Base-by-base conservation (phyloP, 1,284 basidiomycete species). In the Baeospora myosura region DNA sequence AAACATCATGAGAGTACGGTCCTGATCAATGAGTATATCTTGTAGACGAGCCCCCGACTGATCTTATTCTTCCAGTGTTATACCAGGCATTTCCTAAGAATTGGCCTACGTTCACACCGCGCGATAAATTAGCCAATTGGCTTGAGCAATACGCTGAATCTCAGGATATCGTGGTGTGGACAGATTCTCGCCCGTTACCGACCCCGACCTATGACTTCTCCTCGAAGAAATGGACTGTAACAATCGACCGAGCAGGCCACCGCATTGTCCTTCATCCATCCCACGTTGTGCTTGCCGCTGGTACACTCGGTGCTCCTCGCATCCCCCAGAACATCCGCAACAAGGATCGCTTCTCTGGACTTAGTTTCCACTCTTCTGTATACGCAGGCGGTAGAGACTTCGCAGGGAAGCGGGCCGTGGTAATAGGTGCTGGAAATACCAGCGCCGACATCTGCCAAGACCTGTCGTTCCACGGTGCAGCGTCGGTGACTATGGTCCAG, bases 341-440 rank as follows among this genome's bases (percentile, higher is more conserved):
- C 16, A 41, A 41, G 17, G 54, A 55, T 6, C 16, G 45, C 2
- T 68, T 68, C 49, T 40, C 42, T 10, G 67, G 67, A 0, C 41
- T 30, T 5, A 52, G 56, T 6, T 21, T 64, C 10, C 65, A 68
- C 40, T 51, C 63, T 10, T 50, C 44, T 10, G 40, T 56, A 16
- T 67, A 61, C 46, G 40, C 43, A 4, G 60, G 61, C 2, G 59
- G 53, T 0, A 35, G 34, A 23, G 33, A 43, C 2, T 66, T 59
- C 38, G 31, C 53, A 2, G 59, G 62, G 11, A 62, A 64, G 42
- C 56, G 55, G 8, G 62, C 63, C 12, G 50, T 68, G 3, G 61
- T 69, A 20, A 52, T 69, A 4, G 68, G 68, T n/a, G 61, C 66
- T 1, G 64, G 63, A 10, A 67, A 65, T 30, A 63, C 62, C 0